Percentiles rank a stretch among this genome's conserved stretches.
Evolutionary conservation across 805 yeast genomes (phyloP).

Genomic region (Pichia membranifaciens): DNA sequence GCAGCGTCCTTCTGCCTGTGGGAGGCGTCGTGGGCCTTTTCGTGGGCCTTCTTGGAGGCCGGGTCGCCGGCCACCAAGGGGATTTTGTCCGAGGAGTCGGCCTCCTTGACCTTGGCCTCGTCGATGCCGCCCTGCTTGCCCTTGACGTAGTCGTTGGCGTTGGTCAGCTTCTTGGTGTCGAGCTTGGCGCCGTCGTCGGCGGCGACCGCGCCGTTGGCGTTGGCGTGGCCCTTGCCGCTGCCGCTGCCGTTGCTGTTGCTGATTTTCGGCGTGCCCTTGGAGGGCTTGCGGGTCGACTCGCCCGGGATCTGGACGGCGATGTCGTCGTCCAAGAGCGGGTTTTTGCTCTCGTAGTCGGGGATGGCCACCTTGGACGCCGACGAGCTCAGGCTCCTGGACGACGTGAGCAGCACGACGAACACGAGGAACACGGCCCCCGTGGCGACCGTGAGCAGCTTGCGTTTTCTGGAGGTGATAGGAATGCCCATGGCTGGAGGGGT

Average conservation of each 20-base stretch:
- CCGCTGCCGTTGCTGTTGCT: background rate
- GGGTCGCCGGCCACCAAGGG: slow-evolving; percentile 17
- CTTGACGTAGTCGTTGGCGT: slow-evolving; percentile 26
- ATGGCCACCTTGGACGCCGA: background rate
- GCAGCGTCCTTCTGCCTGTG: background rate
- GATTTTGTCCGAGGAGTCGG: slow-evolving; percentile 21
- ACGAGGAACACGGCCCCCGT: slow-evolving; percentile 35
- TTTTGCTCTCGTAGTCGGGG: background rate
- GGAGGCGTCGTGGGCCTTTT: slow-evolving; percentile 9
- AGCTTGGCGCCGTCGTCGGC: background rate
- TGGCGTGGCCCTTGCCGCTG: no score
- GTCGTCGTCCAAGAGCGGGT: background rate
- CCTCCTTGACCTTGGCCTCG: slow-evolving; percentile 36
- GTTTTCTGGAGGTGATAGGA: slow-evolving; percentile 28
- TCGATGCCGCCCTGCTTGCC: slow-evolving; percentile 35
- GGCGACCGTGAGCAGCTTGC: slow-evolving; percentile 37
- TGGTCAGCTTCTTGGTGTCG: slow-evolving; percentile 19
- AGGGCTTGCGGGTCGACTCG: background rate
- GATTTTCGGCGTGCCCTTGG: background rate
- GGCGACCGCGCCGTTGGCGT: no score
- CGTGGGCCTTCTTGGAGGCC: slow-evolving; percentile 11
- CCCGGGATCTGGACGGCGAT: slow-evolving; percentile 4
- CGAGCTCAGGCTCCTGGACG: background rate
- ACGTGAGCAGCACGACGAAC: slow-evolving; percentile 20
- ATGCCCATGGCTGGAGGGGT: slow-evolving; percentile 6